phyloP scores from a whole-genome alignment of 1,139 yeast genomes.

The Hanseniaspora sp. region DNA sequence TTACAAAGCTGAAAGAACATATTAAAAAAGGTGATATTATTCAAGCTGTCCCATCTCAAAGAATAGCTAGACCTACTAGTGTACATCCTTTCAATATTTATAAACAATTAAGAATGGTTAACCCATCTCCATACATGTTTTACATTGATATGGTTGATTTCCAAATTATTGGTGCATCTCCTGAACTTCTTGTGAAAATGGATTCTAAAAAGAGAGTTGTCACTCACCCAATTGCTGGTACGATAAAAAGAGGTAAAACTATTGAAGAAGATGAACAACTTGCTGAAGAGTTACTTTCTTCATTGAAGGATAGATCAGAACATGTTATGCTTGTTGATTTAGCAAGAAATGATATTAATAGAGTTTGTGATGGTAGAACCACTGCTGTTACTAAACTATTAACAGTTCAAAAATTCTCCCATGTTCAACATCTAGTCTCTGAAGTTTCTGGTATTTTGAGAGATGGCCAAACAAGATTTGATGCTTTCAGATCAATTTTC shows the following conservation, averaged over 20 bases:
- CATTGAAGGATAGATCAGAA: constrained; percentile 88
- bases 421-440: constrained; percentile 90
- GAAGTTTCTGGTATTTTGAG: constrained; percentile 89
- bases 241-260: constrained; percentile 80
- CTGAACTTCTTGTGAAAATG: constrained; percentile 78
- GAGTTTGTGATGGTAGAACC: constrained; percentile 79
- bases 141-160: constrained; percentile 84
- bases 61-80: constrained; percentile 89
- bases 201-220: constrained; percentile 62
- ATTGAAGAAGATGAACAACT: constrained; percentile 79
- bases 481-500: constrained; percentile 92
- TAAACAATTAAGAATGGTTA: constrained; percentile 85
- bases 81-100: constrained; percentile 93
- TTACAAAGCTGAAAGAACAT: constrained; percentile 60
- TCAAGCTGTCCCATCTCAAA: constrained; percentile 95
- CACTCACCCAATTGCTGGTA: constrained; percentile 97
- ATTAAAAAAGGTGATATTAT: constrained; percentile 84
- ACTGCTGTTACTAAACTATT: constrained; percentile 79
- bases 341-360: constrained; percentile 88
- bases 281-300: constrained; percentile 62
- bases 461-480: constrained; percentile 75
- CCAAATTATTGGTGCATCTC: constrained; percentile 94
- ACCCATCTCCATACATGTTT: constrained; percentile 93
- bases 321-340: constrained; percentile 96
- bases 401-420: constrained; percentile 89